Conservation (phyloP, 1,139 yeast species). For the Saccharomyces hybrid region DNA sequence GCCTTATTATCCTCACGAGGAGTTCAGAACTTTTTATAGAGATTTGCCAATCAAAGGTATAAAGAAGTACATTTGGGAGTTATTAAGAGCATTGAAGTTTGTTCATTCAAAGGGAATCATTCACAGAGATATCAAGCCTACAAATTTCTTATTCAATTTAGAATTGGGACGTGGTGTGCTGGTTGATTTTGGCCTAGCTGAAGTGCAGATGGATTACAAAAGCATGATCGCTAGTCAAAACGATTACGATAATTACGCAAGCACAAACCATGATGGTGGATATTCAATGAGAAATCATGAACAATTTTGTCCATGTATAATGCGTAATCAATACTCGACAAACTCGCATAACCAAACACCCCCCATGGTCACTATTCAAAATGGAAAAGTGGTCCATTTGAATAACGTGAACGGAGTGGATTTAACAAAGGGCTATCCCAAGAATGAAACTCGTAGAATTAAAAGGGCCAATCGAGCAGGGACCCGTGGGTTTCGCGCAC, state of each 20-base stretch:
- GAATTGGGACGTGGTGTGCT: constrained; percentile 70
- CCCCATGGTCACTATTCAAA: constrained; percentile 27
- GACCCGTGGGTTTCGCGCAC: constrained; percentile 93
- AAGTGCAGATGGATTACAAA: constrained; percentile 33
- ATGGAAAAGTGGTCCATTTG: constrained; percentile 26
- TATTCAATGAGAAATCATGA: constrained; percentile 28
- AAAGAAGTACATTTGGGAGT: constrained; percentile 70
- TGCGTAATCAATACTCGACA: constrained; percentile 9
- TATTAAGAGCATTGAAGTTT: constrained; percentile 66
- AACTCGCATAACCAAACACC: constrained; percentile 4
- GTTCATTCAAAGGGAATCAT: constrained; percentile 72
- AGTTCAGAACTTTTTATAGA: constrained; percentile 79
- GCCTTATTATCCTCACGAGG: constrained; percentile 88
- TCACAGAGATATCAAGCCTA: constrained; percentile 87
- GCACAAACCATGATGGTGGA: constrained; percentile 15
- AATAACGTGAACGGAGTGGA: constrained; percentile 28
- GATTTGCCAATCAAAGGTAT: constrained; percentile 75
- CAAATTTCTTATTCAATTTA: constrained; percentile 78
- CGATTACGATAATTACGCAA: background rate
- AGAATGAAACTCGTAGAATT: constrained; percentile 77
- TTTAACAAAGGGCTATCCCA: constrained; percentile 60
- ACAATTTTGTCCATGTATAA: constrained; percentile 29
- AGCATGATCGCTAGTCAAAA: background rate
- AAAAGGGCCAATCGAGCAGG: constrained; percentile 97
- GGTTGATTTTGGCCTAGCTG: constrained; percentile 92